Conservation (phyloP, 352 stramenopile species). For the Phytophthora cryptogea region DNA sequence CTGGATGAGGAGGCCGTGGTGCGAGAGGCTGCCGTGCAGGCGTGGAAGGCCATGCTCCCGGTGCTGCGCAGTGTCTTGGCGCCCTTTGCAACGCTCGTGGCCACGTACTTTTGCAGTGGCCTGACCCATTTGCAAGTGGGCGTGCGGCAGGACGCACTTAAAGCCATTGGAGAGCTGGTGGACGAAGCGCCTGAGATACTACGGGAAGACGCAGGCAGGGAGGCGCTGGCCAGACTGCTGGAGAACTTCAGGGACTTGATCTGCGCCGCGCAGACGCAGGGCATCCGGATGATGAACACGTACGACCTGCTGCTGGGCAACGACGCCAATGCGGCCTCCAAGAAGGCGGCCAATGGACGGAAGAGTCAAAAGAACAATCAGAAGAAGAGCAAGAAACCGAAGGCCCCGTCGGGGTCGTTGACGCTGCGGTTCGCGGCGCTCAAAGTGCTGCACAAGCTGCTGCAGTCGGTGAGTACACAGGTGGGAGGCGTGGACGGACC, state of each 20-base stretch:
- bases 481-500: too few species aligned
- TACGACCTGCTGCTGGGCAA: constrained; percentile 58
- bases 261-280: constrained; percentile 59
- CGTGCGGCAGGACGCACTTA: constrained; percentile 73
- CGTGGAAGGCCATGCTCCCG: constrained; percentile 71
- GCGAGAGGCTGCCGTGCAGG: constrained; percentile 63
- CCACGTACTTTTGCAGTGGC: constrained; percentile 81
- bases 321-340: constrained; percentile 14
- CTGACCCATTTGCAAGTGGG: constrained; percentile 81
- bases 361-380: constrained; percentile 25
- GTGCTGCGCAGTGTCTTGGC: constrained; percentile 53
- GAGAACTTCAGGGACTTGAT: constrained; percentile 85
- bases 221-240: constrained; percentile 65
- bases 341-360: constrained; percentile 15
- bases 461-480: constrained; percentile 51
- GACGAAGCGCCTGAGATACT: constrained; percentile 64
- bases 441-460: constrained; percentile 66
- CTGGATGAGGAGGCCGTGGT: constrained; percentile 83
- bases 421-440: constrained; percentile 63
- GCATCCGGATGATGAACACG: constrained; percentile 79
- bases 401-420: constrained; percentile 45
- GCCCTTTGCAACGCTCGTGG: constrained; percentile 75
- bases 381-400: constrained; percentile 57
- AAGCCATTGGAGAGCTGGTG: constrained; percentile 68
- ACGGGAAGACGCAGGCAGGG: constrained; percentile 49